Evolutionary conservation across 345 rosid species (phyloP), one percentile per base, ranked within the genome.

Genomic region (Populus pruinosa): DNA sequence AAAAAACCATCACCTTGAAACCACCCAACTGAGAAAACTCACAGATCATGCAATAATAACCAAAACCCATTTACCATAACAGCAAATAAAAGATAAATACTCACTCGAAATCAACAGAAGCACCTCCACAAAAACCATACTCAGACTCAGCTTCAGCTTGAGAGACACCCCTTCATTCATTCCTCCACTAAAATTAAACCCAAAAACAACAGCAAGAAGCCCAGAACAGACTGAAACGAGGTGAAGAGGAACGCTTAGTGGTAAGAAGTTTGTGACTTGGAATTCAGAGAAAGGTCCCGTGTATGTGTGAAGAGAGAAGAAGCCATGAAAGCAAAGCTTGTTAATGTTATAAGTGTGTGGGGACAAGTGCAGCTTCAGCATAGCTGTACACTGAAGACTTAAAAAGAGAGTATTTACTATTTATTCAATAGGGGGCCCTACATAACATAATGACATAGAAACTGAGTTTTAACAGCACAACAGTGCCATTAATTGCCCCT

Each of bases 131-230:
- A 82, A 73, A 36, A 78, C 39, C 87, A 81, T 79, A 23, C 9
- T 72, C 66, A 63, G 59, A 78, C 77, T 59, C 35, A 72, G 74
- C 64, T 72, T 59, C 35, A 72, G 70, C 64, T 72, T 81, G 49
- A 82, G 77, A 76, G 86, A 76, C 61, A 79, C 83, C 70, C 83
- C 82, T 71, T 83, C 89, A 75, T 69, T 84, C 87, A 84, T 85
- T 71, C 77, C 83, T 78, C 69, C 72, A 35, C 56, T 70, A 21
- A 49, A 67, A 63, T 25, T n/a, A 49, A 70, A 70, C 8, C 59
- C 20, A 63, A 53, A n/a, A 47, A 38, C 12, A 3, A 66, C 35
- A 35, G 8, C 23, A 67, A 2, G 27, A 31, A 74, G 75, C 12
- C 35, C 14, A 20, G 77, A 44, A 39, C 20, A 11, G 17, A 20